phyloP scores from a whole-genome alignment of 1,284 basidiomycete species.

The Somion occarium region DNA sequence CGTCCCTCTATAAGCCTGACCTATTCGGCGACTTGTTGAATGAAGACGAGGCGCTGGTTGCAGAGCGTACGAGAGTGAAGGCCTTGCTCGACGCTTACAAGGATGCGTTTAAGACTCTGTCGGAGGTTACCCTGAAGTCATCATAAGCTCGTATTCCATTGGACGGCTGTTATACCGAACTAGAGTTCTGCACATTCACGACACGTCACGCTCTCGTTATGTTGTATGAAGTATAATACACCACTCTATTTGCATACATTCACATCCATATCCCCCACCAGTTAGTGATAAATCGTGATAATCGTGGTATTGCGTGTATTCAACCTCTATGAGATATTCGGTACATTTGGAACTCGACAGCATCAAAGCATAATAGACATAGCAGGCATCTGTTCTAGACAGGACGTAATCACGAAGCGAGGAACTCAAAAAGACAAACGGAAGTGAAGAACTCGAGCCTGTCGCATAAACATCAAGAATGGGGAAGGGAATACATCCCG shows the following conservation, averaged over 20 bases:
- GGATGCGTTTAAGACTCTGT: conserved; percentile 89
- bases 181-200: background rate
- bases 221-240: background rate
- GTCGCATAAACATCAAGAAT: background rate
- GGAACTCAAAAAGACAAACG: background rate
- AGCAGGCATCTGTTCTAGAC: background rate
- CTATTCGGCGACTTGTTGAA: conserved; percentile 89
- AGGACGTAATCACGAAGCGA: background rate
- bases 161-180: too few relatives aligned
- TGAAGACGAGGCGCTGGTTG: conserved; percentile 94
- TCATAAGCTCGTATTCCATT: conserved; percentile 26
- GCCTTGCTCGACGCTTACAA: conserved; percentile 94
- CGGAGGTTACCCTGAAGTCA: conserved; percentile 72
- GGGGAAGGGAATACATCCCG: background rate
- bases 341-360: background rate
- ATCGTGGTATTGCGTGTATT: background rate
- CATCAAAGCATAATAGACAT: background rate
- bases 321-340: background rate
- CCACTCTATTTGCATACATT: background rate
- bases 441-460: background rate
- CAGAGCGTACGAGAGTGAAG: conserved; percentile 92
- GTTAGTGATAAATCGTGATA: too few relatives aligned
- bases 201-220: background rate
- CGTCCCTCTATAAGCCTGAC: conserved; percentile 90
- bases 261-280: too few relatives aligned